Base-by-base conservation (phyloP, 768 basidiomycete genomes). In the Fomitopsis serialis region DNA sequence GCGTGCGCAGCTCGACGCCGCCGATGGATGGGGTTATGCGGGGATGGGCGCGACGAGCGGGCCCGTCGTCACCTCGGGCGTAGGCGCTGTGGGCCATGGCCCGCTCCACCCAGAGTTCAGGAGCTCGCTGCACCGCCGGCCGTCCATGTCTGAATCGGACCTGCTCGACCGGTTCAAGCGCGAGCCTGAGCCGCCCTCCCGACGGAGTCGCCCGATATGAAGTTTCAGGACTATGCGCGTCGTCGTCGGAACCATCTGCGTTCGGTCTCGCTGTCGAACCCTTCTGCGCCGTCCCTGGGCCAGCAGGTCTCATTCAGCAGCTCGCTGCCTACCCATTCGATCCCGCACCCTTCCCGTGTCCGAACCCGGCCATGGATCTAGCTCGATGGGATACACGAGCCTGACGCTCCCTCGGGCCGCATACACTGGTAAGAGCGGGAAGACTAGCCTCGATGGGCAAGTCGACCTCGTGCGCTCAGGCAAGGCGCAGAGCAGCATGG, bases 401-500 rank as follows among this genome's bases (percentile, higher is more conserved):
- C 71, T 80, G 32, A 68, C 73, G 0, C 66, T 80, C 2, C 77
- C 79, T 2, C 70, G 70, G 21, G 77, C 78, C 1, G 71, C 69
- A 1, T 76, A 76, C 58, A 62, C 61, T n/a, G 71, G 72, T 8
- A 61, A 64, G 11, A 63, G 70, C 36, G 67, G 75, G 2, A 67
- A 66, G 64, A 53, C 69, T 0, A 69, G 71, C 13, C 66, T 59
- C 5, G 72, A 78, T 47, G 78, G 83, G 2, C 78, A 75, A 45
- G 70, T 93, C 15, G 90, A 96, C 68, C 72, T 92, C 42, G 84
- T 89, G 1, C 76, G 78, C 11, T 79, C 84, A 17, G 91, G 92
- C 3, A 71, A 91, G 11, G 92, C 92, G 7, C 88, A 91, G 65
- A 85, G 84, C 6, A 92, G 88, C 4, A 95, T 97, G 92, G 87